phyloP scores from a whole-genome alignment of 2,329 filamentous ascomycete species.

The Calonectria pteridis region DNA sequence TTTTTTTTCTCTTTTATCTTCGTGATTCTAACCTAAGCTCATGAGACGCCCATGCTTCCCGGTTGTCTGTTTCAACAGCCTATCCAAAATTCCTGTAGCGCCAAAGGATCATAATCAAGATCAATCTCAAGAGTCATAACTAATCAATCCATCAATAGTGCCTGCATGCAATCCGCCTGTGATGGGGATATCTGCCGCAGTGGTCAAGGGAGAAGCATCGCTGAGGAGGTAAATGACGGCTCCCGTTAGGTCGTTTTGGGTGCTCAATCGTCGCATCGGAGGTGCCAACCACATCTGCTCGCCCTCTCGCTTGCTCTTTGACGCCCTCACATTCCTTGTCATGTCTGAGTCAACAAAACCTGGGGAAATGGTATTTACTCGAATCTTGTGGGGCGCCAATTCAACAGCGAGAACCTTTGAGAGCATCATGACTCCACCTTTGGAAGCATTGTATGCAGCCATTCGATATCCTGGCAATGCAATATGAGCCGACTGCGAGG shows the following conservation, averaged over 20 bases:
- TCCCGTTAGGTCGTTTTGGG: conserved; percentile 56
- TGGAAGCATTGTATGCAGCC: conserved; percentile 59
- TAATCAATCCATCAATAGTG: conserved; percentile 52
- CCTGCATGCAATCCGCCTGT: conserved; percentile 58
- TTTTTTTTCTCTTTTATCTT: background rate
- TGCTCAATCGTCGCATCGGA: conserved; percentile 54
- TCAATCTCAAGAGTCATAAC: conserved; percentile 45
- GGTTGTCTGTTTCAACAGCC: too few relatives aligned
- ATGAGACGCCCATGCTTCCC: too few relatives aligned
- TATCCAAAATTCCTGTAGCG: background rate
- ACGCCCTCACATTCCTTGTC: conserved; percentile 47
- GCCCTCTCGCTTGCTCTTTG: conserved; percentile 49
- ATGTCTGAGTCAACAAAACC: conserved; percentile 54
- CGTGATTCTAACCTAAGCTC: background rate
- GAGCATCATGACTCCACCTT: conserved; percentile 56
- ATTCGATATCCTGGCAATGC: conserved; percentile 39
- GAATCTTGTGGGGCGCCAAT: conserved; percentile 51
- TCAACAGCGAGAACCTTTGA: conserved; percentile 54
- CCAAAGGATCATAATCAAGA: background rate
- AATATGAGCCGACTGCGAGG: conserved; percentile 42
- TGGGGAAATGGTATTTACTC: conserved; percentile 55
- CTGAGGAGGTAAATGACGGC: conserved; percentile 58
- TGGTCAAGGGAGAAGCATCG: conserved; percentile 58
- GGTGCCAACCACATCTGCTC: conserved; percentile 55
- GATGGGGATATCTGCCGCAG: conserved; percentile 58